Evolutionary conservation across 108 stramenopile genomes (phyloP).

Genomic region (Thalassiosira profunda): DNA sequence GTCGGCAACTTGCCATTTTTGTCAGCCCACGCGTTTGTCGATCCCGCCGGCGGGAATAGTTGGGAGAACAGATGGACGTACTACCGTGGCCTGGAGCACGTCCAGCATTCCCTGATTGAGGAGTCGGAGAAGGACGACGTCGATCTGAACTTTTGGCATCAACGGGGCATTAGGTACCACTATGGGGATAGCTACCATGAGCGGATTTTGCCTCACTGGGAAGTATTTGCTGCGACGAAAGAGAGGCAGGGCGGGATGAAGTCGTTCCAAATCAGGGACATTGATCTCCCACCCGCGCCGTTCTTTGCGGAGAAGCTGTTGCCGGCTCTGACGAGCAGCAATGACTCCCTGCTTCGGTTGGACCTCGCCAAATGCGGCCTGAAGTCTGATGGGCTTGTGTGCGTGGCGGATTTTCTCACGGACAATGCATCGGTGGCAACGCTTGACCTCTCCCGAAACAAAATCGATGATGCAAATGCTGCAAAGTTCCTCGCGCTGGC

Average conservation of each 20-base stretch:
- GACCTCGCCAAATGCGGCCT: constrained; percentile 5
- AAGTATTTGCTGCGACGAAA: not conserved
- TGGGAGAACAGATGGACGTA: no score
- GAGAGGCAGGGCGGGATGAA: not conserved
- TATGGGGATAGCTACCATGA: not conserved
- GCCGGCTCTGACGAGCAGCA: not conserved
- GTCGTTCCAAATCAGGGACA: not conserved
- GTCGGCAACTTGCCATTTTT: no score
- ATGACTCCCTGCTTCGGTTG: not conserved
- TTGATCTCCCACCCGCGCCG: not conserved
- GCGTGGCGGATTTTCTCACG: not conserved
- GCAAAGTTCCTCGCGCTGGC: not conserved
- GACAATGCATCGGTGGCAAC: not conserved
- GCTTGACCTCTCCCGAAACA: not conserved
- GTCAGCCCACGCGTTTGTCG: no score
- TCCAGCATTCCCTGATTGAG: not conserved
- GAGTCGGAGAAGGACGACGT: not conserved
- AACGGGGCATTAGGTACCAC: not conserved
- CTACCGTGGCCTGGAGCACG: not conserved
- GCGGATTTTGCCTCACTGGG: not conserved
- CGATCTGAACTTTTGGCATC: not conserved
- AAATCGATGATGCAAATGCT: not conserved
- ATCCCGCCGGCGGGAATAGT: no score
- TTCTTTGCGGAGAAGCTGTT: constrained; percentile 1
- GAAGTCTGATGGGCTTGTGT: not conserved